phyloP scores from a whole-genome alignment of 768 basidiomycete species.

The Dioszegia crocea region DNA sequence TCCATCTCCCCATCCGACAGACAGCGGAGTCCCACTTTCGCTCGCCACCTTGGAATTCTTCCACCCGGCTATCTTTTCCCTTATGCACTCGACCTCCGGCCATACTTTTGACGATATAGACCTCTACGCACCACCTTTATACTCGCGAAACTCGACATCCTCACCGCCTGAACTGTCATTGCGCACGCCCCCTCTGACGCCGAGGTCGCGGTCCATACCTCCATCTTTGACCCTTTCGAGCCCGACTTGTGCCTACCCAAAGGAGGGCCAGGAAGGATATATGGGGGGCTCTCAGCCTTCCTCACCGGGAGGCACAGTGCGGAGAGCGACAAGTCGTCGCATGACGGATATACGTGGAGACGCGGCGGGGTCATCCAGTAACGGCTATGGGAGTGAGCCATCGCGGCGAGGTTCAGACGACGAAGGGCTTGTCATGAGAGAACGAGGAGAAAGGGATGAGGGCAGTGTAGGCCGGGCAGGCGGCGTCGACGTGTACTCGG shows the following conservation, averaged over 20 bases:
- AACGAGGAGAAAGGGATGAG: conserved; percentile 13
- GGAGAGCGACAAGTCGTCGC: background rate
- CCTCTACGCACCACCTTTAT: background rate
- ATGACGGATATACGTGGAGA: background rate
- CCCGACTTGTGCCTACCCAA: background rate
- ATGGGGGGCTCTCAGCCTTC: background rate
- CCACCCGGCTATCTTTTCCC: background rate
- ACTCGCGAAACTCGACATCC: background rate
- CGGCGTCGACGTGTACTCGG: conserved; percentile 26
- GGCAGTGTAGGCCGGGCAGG: conserved; percentile 33
- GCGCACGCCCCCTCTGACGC: conserved; percentile 5
- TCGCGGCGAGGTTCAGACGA: conserved; percentile 17
- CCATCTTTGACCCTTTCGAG: too few relatives aligned
- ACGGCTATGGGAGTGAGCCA: background rate
- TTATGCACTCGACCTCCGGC: background rate
- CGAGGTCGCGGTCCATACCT: background rate
- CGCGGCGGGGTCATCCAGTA: background rate
- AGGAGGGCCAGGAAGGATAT: background rate
- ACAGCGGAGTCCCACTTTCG: too few relatives aligned
- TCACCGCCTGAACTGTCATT: background rate
- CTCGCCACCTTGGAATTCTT: too few relatives aligned
- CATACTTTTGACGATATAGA: background rate
- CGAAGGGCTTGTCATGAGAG: conserved; percentile 24
- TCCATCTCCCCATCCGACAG: background rate
- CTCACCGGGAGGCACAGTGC: background rate